Evolutionary conservation across 768 basidiomycete species (phyloP), one percentile per base, ranked within the genome.

Genomic region (Serendipita sp.): DNA sequence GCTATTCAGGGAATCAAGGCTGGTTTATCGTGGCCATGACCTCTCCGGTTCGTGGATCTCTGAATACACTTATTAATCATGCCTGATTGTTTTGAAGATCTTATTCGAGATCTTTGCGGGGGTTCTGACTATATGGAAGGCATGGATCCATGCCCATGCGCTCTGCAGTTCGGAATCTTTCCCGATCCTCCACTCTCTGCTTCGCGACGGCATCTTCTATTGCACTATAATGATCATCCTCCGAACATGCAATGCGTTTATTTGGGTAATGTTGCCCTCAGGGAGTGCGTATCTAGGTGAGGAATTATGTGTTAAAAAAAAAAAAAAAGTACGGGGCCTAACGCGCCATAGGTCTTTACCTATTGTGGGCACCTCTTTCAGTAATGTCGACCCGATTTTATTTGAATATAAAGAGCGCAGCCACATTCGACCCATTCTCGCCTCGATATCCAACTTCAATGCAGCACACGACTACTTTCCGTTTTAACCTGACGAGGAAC

Each of bases 221-320:
- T 60, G 55, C 36, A n/a, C 31, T 10, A 60, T 8, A n/a, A 60
- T 60, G 18, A 34, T 60, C 16, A 4, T n/a, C 27, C 55, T 60
- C 29, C 55, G 55, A 10, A n/a, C 31, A 8, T 60, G 55, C 36
- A 29, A 60, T 37, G 55, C 55, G 16, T 60, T 60, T n/a, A 60
- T 60, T 18, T 60, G 55, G 55, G 4, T 37, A n/a, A 60, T 60
- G 55, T 29, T 60, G 8, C 55, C 55, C 4, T 5, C 4, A n/a
- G 55, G 55, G n/a, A 60, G 55, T n/a, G 55, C 55, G 34, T 60
- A 60, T 34, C n/a, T 60, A 29, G 55, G 55, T 60, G 36, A 31
- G 55, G 8, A 29, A n/a, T 36, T n/a, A 8, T 60, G 34, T 8
- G 3, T 29, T 60, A 5, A 31, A 31, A 8, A 40, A 60, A 33